These are phyloP conservation scores for Tolypocladium inflatum DNA, from an alignment of 2,329 filamentous ascomycete species.

Conservation along the genomic window DNA sequence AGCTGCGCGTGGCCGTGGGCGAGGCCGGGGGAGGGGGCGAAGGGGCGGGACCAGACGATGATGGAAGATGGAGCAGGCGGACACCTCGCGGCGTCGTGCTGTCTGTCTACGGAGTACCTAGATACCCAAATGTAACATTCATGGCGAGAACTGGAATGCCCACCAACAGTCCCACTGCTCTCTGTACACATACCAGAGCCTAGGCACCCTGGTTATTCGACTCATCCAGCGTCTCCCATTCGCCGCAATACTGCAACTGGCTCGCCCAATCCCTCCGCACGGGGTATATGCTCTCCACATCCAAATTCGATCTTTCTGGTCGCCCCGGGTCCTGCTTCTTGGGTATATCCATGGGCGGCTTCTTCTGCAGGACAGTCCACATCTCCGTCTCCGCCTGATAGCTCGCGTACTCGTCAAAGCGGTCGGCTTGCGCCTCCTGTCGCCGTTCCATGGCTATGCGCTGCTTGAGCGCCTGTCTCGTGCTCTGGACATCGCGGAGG, in stretches of 20 bases:
- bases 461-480: slow-evolving; percentile 23
- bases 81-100: slow-evolving; percentile 3
- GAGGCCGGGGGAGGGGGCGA: slow-evolving; percentile 21
- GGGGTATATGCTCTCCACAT: slow-evolving; percentile 26
- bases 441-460: slow-evolving; percentile 30
- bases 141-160: background rate
- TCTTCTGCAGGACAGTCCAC: slow-evolving; percentile 33
- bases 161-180: background rate
- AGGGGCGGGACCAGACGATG: slow-evolving; percentile 16
- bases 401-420: slow-evolving; percentile 28
- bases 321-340: slow-evolving; percentile 19
- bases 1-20: slow-evolving; percentile 21
- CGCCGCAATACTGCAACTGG: slow-evolving; percentile 23
- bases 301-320: slow-evolving; percentile 16
- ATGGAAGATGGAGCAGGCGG: background rate
- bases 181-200: background rate
- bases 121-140: background rate
- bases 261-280: slow-evolving; percentile 29
- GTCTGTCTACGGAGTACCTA: background rate
- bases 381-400: slow-evolving; percentile 32
- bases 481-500: slow-evolving; percentile 25
- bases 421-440: slow-evolving; percentile 35
- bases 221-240: slow-evolving; percentile 29
- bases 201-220: background rate
- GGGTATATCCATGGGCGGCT: slow-evolving; percentile 23